Percentiles rank a stretch among this genome's conserved stretches.
Evolutionary conservation across 345 rosid genomes (phyloP).

Genomic region (Mangifera indica): DNA sequence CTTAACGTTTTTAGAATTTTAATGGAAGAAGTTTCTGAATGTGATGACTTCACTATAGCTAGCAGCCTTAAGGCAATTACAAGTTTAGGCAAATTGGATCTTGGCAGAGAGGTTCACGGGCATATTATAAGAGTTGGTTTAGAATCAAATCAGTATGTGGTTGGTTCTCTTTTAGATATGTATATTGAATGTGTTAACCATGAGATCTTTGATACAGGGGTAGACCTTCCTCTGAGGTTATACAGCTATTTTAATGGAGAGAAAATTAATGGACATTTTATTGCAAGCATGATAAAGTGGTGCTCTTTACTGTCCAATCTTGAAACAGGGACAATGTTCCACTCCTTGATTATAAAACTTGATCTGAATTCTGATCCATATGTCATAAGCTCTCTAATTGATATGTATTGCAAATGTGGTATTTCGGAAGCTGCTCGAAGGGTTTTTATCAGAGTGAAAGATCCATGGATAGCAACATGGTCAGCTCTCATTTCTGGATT

Average conservation of each 20-base stretch:
- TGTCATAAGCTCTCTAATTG: conserved; percentile 25
- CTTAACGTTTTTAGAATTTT: conserved; percentile 19
- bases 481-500: conserved; percentile 26
- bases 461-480: conserved; percentile 21
- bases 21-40: conserved; percentile 21
- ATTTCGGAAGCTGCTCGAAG: conserved; percentile 24
- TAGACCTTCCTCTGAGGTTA: conserved; percentile 19
- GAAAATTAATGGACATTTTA: conserved; percentile 11
- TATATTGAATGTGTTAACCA: conserved; percentile 21
- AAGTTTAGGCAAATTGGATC: conserved; percentile 21
- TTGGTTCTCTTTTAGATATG: conserved; percentile 36
- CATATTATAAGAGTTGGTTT: conserved; percentile 23
- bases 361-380: conserved; percentile 24
- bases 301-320: conserved; percentile 26
- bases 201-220: conserved; percentile 15
- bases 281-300: conserved; percentile 35
- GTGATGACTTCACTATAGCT: conserved; percentile 34
- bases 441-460: conserved; percentile 19
- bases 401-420: conserved; percentile 34
- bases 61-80: conserved; percentile 29
- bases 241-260: conserved; percentile 21
- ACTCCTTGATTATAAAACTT: conserved; percentile 24
- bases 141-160: conserved; percentile 18
- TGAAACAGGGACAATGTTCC: conserved; percentile 23
- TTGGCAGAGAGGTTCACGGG: conserved; percentile 32